These are phyloP conservation scores for Cytospora paraplurivora DNA, from an alignment of 2,329 filamentous ascomycete species.

Conservation along the genomic window DNA sequence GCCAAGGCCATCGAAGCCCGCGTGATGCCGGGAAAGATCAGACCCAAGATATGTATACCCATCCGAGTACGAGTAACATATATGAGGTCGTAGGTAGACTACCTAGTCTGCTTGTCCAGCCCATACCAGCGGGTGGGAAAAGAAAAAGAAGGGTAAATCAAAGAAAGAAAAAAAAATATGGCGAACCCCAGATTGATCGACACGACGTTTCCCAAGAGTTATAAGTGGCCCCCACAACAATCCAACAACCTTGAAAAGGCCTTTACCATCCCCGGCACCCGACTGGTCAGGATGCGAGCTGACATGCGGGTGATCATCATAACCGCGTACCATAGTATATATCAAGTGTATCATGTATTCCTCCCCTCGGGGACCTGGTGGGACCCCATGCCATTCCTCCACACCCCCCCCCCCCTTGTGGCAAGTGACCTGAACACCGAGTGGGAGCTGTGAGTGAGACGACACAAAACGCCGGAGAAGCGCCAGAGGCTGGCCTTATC, in stretches of 20 bases:
- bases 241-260: no score
- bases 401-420: background rate
- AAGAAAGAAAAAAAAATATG: background rate
- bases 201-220: constrained; percentile 5
- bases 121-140: background rate
- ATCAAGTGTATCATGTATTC: background rate
- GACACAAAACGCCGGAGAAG: constrained; percentile 4
- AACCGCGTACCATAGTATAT: background rate
- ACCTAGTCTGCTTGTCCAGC: background rate
- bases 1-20: no score
- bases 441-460: background rate
- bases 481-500: background rate
- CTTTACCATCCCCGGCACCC: constrained; percentile 2
- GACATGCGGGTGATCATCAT: constrained; percentile 2
- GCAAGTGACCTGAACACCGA: background rate
- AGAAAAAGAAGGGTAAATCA: no score
- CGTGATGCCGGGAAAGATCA: no score
- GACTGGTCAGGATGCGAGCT: constrained; percentile 21
- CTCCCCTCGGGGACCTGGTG: background rate
- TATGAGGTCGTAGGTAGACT: no score
- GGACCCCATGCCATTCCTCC: background rate
- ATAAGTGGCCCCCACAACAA: background rate
- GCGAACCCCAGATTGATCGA: constrained; percentile 18
- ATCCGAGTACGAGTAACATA: background rate
- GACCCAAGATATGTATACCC: background rate